Percentiles rank a stretch among this genome's conserved stretches.
Conservation (phyloP, 257 asterid genomes). For the Gentiana straminea region DNA sequence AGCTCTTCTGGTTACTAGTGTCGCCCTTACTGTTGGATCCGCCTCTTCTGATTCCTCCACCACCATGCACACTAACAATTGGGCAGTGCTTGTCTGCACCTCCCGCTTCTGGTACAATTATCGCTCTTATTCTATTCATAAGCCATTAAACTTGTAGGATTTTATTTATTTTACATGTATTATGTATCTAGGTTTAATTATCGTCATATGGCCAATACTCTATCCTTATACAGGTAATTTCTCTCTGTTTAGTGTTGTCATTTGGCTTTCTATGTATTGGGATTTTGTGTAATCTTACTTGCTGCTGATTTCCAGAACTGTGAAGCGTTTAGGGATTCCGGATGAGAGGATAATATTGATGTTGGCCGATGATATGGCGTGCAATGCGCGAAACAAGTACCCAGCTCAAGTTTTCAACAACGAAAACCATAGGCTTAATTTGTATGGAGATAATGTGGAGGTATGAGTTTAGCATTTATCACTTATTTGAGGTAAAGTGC, state of each 20-base stretch:
- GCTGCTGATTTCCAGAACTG: constrained; percentile 51
- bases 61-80: constrained; percentile 91
- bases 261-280: constrained; percentile 1
- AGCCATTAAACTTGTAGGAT: not conserved
- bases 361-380: constrained; percentile 99
- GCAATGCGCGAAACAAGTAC: constrained; percentile 91
- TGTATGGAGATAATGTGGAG: constrained; percentile 98
- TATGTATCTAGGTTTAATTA: constrained; percentile 73
- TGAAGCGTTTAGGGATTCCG: constrained; percentile 93
- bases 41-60: constrained; percentile 36
- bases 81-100: constrained; percentile 96
- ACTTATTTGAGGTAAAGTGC: not conserved
- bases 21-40: constrained; percentile 28
- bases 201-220: constrained; percentile 93
- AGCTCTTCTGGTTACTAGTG: not conserved
- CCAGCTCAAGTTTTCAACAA: constrained; percentile 99
- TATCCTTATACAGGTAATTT: constrained; percentile 81
- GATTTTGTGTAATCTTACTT: not conserved
- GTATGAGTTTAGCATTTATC: constrained; percentile 20
- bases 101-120: constrained; percentile 79
- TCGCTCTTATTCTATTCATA: not conserved
- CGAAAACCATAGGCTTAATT: constrained; percentile 82
- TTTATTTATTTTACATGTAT: not conserved
- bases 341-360: constrained; percentile 93
- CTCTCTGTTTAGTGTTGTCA: not conserved